Evolutionary conservation across 805 yeast genomes (phyloP).

Genomic region (Yarrowia sp.): DNA sequence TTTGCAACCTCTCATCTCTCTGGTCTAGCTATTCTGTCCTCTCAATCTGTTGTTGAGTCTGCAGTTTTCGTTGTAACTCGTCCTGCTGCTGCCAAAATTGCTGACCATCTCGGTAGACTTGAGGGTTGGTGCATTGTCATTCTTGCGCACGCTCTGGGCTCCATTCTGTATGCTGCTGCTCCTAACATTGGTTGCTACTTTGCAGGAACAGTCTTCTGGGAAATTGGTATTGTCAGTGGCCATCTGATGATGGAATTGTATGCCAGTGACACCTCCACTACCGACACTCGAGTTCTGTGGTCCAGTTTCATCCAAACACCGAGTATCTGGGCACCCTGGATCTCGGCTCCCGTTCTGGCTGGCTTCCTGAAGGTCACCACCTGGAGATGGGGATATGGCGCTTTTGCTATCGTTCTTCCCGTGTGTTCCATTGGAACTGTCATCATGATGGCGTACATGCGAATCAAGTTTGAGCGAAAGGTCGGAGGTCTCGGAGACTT

Average conservation of each 20-base stretch:
- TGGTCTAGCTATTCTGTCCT: slow-evolving; percentile 16
- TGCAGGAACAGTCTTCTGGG: slow-evolving; percentile 28
- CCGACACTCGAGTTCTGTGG: slow-evolving; percentile 2
- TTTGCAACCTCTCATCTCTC: slow-evolving; percentile 20
- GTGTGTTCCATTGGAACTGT: slow-evolving; percentile 40
- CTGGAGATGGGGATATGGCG: slow-evolving; percentile 62
- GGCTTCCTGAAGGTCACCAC: slow-evolving; percentile 51
- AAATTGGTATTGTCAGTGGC: slow-evolving; percentile 20
- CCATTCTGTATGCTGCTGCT: slow-evolving; percentile 24
- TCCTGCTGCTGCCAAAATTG: slow-evolving; percentile 23
- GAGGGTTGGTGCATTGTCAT: slow-evolving; percentile 23
- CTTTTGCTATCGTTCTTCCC: slow-evolving; percentile 56
- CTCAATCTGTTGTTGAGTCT: slow-evolving; percentile 23
- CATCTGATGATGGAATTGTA: slow-evolving; percentile 32
- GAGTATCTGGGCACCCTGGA: slow-evolving; percentile 29
- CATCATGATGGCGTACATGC: slow-evolving; percentile 17
- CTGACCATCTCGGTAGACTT: slow-evolving; percentile 7
- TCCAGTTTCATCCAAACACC: slow-evolving; percentile 8
- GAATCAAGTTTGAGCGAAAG: slow-evolving; percentile 12
- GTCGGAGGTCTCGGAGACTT: slow-evolving; percentile 14
- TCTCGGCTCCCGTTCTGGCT: slow-evolving; percentile 15
- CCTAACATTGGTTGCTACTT: slow-evolving; percentile 25
- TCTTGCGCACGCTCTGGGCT: slow-evolving; percentile 16
- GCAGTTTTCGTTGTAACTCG: slow-evolving; percentile 21
- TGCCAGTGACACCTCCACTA: slow-evolving; percentile 17